A percentile compares a stretch with the other conserved stretches of the same genome.
These are phyloP conservation scores for Triticum urartu DNA, from an alignment of 176 grass and related monocot species.

Conservation along the genomic window DNA sequence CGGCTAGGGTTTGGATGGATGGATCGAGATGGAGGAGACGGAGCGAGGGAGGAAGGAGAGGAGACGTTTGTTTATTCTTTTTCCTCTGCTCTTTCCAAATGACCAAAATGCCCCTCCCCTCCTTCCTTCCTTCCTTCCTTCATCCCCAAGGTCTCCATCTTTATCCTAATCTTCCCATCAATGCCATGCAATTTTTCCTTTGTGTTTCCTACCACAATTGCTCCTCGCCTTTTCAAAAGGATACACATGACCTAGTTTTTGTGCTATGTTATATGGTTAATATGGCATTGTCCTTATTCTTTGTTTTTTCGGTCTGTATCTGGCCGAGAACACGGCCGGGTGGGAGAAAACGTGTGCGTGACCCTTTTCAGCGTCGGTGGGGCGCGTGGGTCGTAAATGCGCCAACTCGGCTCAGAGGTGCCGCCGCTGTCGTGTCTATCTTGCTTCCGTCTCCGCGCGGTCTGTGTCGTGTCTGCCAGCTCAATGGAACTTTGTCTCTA, in stretches of 20 bases:
- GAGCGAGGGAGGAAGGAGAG: background rate
- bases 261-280: background rate
- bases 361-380: background rate
- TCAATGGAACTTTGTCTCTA: too few species aligned
- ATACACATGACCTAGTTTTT: background rate
- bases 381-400: background rate
- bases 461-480: too few species aligned
- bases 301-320: background rate
- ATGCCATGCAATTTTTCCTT: too few species aligned
- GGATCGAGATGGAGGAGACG: background rate
- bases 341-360: background rate
- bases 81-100: background rate
- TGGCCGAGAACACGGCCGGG: background rate
- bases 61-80: background rate
- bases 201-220: too few species aligned
- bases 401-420: background rate
- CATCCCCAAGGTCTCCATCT: too few species aligned
- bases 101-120: background rate
- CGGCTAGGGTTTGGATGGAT: slow-evolving; percentile 16
- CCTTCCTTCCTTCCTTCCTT: background rate
- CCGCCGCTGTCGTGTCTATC: accelerated
- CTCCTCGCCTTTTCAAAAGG: too few species aligned
- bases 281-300: background rate
- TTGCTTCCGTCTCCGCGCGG: background rate
- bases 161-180: too few species aligned